phyloP scores from a whole-genome alignment of 345 rosid genomes.

The Noccaea bulbosa region DNA sequence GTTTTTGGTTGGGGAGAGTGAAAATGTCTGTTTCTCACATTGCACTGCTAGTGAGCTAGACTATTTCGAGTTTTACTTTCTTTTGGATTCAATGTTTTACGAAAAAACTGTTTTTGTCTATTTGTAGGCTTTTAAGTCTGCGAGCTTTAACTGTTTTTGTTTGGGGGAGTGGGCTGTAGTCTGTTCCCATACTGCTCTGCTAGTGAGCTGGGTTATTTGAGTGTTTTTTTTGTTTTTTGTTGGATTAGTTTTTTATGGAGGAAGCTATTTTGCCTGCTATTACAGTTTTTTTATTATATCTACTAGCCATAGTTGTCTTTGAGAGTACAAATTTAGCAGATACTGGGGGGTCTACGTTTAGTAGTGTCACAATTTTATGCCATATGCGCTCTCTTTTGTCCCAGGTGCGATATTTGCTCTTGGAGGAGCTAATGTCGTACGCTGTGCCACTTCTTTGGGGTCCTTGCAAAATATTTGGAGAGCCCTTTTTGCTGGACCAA shows the following conservation, averaged over 20 bases:
- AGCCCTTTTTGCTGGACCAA: slow-evolving; percentile 75
- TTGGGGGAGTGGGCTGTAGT: slow-evolving; percentile 7
- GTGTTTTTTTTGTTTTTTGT: background rate
- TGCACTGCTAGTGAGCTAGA: slow-evolving; percentile 13
- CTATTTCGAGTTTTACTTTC: background rate
- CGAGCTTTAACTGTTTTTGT: background rate
- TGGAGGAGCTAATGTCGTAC: slow-evolving; percentile 98
- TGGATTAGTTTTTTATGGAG: background rate
- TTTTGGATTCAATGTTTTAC: background rate
- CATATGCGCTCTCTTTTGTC: slow-evolving; percentile 69
- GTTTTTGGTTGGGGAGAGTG: slow-evolving; percentile 1
- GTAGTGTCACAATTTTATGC: slow-evolving; percentile 50
- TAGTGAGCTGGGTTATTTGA: background rate
- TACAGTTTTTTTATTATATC: background rate
- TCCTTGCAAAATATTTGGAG: slow-evolving; percentile 70
- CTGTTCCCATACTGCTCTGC: slow-evolving; percentile 3
- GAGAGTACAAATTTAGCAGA: background rate
- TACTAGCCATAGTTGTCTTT: background rate
- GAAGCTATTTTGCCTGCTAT: background rate
- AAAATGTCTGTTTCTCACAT: background rate
- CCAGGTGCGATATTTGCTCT: slow-evolving; percentile 96
- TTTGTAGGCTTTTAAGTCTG: background rate
- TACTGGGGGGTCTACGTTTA: slow-evolving; percentile 48
- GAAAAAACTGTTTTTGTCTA: background rate
- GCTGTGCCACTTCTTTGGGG: slow-evolving; percentile 82